Base-by-base conservation (phyloP, 1,284 basidiomycete genomes). In the Termitomyces sp. region DNA sequence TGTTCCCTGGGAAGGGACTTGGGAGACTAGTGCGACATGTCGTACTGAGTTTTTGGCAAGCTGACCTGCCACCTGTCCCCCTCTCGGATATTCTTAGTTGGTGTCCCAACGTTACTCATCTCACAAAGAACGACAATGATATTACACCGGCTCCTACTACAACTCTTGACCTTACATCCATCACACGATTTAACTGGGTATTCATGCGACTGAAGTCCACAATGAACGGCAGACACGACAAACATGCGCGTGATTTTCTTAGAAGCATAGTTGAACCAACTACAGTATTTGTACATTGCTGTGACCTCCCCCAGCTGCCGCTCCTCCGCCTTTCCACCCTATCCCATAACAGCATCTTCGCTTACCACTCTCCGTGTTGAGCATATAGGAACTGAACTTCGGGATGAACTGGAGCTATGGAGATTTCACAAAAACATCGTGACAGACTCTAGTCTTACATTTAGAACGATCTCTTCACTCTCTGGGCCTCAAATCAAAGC, bases 111-210 rank as follows among this genome's bases (percentile, higher is more conserved):
- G 37, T 55, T n/a, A 33, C 41, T 8, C 33, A 38, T 34, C 33
- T 57, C n/a, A 33, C 51, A 9, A 57, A 57, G 33, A 43, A 52
- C 18, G 53, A 57, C 35, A 26, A 38, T 31, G 56, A 57, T 49
- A 35, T 31, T 28, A 54, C 43, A 28, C 50, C 48, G 4, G 9
- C 37, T 24, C 44, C 50, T 21, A 19, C 13, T 3, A 5, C 21
- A 18, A 24, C 30, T 14, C 6, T 47, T 10, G 42, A 54, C n/a
- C 47, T 52, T 10, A 16, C 38, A 35, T 41, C 37, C 3, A 51
- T 57, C 21, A 46, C 21, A 48, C 51, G 51, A 10, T 57, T 50
- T 24, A 48, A 57, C 26, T 57, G 52, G 53, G 40, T 34, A 8
- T 47, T 19, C 14, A 45, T 37, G 14, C 46, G 3, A 24, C 24